A percentile compares a stretch with the other conserved stretches of the same genome.
These are phyloP conservation scores for Rozella allomycis DNA, from an alignment of 371 early-diverging fungal genomes.

Conservation along the genomic window DNA sequence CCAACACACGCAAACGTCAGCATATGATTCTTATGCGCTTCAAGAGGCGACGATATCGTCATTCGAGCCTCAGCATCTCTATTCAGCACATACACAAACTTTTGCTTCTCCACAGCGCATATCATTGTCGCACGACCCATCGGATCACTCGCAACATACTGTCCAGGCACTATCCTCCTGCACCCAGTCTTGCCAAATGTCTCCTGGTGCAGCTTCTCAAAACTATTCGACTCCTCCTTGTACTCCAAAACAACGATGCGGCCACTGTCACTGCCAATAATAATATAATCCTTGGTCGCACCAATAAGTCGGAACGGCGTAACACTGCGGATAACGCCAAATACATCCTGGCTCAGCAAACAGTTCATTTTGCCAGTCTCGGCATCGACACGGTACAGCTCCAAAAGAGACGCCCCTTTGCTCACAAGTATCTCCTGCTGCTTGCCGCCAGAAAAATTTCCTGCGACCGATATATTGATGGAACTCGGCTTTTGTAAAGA, in stretches of 20 bases:
- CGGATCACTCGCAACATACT: constrained; percentile 84
- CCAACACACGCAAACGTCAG: constrained; percentile 55
- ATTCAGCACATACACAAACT: constrained; percentile 84
- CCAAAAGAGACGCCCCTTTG: constrained; percentile 46
- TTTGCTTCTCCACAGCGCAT: constrained; percentile 78
- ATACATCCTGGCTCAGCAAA: constrained; percentile 40
- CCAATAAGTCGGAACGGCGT: constrained; percentile 28
- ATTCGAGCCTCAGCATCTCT: constrained; percentile 62
- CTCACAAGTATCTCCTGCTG: constrained; percentile 76
- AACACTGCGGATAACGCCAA: constrained; percentile 64
- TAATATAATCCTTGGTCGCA: constrained; percentile 54
- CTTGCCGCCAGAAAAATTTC: constrained; percentile 78
- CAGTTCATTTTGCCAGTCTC: constrained; percentile 56
- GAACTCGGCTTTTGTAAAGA: constrained; percentile 60
- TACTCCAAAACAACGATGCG: constrained; percentile 77
- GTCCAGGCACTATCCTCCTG: constrained; percentile 76
- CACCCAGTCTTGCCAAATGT: constrained; percentile 85
- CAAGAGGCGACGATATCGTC: constrained; percentile 84
- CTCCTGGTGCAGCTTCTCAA: constrained; percentile 71
- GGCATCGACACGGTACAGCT: constrained; percentile 55
- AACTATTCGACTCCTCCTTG: constrained; percentile 41
- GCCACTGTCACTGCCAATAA: constrained; percentile 78
- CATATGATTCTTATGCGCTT: constrained; percentile 64
- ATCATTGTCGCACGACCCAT: constrained; percentile 86
- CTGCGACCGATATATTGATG: constrained; percentile 54